Percentiles rank a stretch among this genome's conserved stretches.
Evolutionary conservation across 495 filamentous ascomycete species (phyloP).

Genomic region (Penicillium angulare): DNA sequence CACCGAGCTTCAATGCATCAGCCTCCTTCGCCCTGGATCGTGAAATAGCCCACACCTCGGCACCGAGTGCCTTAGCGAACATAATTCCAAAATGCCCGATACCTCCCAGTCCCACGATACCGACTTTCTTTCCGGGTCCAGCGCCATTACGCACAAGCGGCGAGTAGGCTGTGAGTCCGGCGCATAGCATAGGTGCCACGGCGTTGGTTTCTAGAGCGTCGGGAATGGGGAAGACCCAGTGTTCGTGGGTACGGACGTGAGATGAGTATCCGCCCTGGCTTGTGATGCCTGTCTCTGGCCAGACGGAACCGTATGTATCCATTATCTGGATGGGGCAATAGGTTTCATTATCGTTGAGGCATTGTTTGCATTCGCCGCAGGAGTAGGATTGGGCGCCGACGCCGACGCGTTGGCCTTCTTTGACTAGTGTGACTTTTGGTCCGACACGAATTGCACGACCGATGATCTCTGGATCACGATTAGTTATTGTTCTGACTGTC

Average conservation of each 20-base stretch:
- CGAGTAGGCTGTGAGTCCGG: constrained; percentile 77
- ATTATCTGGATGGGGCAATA: constrained; percentile 64
- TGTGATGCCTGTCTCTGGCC: constrained; percentile 60
- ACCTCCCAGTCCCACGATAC: constrained; percentile 74
- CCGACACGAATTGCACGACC: constrained; percentile 72
- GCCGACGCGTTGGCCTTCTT: constrained; percentile 75
- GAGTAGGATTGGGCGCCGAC: constrained; percentile 76
- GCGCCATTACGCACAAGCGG: constrained; percentile 73
- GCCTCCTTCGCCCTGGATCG: constrained; percentile 65
- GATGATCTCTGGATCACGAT: constrained; percentile 54
- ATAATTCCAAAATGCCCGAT: constrained; percentile 72
- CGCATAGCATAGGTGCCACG: constrained; percentile 88
- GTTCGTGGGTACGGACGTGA: constrained; percentile 73
- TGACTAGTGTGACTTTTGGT: constrained; percentile 60
- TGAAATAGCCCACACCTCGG: constrained; percentile 69
- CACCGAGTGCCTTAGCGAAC: constrained; percentile 69
- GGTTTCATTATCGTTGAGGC: constrained; percentile 72
- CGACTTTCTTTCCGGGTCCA: constrained; percentile 79
- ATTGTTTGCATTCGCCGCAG: constrained; percentile 67
- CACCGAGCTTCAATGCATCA: constrained; percentile 66
- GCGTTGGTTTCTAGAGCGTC: constrained; percentile 61
- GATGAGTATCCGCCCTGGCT: constrained; percentile 66
- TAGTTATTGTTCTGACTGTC: neutral
- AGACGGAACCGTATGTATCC: constrained; percentile 66
- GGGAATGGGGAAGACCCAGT: constrained; percentile 76